Percentiles rank a stretch among this genome's conserved stretches.
Conservation (phyloP, 202 grass and related monocot species). For the Hordeum pubiflorum region DNA sequence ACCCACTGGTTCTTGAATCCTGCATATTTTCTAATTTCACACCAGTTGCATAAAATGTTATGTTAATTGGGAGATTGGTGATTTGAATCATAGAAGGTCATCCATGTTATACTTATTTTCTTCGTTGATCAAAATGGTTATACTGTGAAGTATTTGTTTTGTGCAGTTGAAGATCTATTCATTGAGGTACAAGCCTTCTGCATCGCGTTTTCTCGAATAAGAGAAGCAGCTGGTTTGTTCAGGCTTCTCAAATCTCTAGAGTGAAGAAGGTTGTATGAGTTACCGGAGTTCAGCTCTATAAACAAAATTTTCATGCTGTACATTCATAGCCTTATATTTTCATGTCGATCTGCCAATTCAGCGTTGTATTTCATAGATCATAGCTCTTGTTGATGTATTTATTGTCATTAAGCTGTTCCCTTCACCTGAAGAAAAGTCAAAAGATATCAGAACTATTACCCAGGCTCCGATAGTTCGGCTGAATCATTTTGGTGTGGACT, state of each 20-base stretch:
- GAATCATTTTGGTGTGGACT: background rate
- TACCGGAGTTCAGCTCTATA: slow-evolving; percentile 16
- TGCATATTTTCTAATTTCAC: background rate
- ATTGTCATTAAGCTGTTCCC: slow-evolving; percentile 13
- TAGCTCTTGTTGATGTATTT: slow-evolving; percentile 22
- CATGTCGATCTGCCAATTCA: background rate
- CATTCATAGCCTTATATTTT: slow-evolving; percentile 27
- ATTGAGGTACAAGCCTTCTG: slow-evolving; percentile 97
- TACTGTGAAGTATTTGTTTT: slow-evolving; percentile 8
- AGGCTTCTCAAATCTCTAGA: slow-evolving; percentile 92
- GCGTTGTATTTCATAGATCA: slow-evolving; percentile 10
- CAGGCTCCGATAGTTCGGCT: background rate
- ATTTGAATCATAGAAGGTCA: background rate
- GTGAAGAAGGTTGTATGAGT: slow-evolving; percentile 36
- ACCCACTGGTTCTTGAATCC: background rate
- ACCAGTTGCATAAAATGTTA: background rate
- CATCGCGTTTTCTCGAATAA: slow-evolving; percentile 85
- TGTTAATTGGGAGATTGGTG: background rate
- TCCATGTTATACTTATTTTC: background rate
- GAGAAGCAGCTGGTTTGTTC: slow-evolving; percentile 77
- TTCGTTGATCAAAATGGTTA: background rate
- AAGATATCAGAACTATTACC: background rate
- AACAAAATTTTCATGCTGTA: slow-evolving; percentile 26
- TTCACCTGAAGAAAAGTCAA: background rate
- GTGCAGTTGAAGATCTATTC: slow-evolving; percentile 84